These are phyloP conservation scores for Coniochaeta ligniaria DNA, from an alignment of 2,329 filamentous ascomycete species.

Conservation along the genomic window DNA sequence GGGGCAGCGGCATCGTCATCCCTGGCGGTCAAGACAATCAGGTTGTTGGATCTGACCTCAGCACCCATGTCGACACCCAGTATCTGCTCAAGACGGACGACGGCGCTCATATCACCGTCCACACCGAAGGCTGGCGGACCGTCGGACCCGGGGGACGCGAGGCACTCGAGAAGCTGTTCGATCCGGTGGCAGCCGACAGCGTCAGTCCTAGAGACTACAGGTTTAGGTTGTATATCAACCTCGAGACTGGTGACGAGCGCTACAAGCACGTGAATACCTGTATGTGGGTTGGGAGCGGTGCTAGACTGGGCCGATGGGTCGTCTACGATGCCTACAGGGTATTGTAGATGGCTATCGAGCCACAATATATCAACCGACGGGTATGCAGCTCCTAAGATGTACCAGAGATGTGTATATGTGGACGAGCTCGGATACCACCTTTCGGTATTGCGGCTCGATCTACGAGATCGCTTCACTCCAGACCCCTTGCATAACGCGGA, in stretches of 20 bases:
- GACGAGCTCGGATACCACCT: background rate
- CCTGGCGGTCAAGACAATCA: constrained; percentile 15
- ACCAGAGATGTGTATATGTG: background rate
- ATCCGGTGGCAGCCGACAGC: constrained; percentile 15
- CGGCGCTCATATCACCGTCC: constrained; percentile 15
- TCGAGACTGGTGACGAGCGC: constrained; percentile 18
- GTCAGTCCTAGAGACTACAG: constrained; percentile 14
- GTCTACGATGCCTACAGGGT: constrained; percentile 18
- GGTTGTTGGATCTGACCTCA: constrained; percentile 12
- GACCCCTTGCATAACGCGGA: too few relatives aligned
- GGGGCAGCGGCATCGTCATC: constrained; percentile 16
- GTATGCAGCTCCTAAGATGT: background rate
- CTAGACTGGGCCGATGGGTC: constrained; percentile 16
- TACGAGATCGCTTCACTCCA: too few relatives aligned
- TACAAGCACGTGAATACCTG: constrained; percentile 15
- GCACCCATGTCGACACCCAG: constrained; percentile 13
- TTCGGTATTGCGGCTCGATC: background rate
- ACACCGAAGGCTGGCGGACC: constrained; percentile 16
- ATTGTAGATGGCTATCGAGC: background rate
- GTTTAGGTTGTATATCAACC: constrained; percentile 15
- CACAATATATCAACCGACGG: background rate
- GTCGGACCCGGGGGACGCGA: constrained; percentile 11
- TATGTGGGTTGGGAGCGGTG: constrained; percentile 16
- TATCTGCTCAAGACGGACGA: constrained; percentile 17
- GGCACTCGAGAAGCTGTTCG: constrained; percentile 15